These are phyloP conservation scores for Geotrichum fermentans DNA, from an alignment of 1,139 yeast genomes.

Conservation along the genomic window DNA sequence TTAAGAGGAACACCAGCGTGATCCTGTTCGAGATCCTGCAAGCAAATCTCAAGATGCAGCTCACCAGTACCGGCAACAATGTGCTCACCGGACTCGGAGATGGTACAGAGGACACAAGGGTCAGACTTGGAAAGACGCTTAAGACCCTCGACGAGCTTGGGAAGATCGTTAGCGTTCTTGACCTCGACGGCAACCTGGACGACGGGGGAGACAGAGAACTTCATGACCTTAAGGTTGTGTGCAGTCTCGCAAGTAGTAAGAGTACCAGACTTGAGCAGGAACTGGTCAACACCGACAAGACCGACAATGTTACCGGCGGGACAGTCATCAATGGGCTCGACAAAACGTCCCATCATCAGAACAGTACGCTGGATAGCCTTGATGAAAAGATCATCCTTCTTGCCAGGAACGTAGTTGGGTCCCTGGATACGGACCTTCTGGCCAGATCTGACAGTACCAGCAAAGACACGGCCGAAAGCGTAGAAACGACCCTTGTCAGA, in stretches of 20 bases:
- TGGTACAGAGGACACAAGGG: constrained; percentile 90
- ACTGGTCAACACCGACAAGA: constrained; percentile 99
- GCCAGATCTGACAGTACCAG: constrained; percentile 99
- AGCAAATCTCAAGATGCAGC: constrained; percentile 97
- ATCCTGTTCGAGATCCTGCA: constrained; percentile 92
- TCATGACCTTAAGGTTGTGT: constrained; percentile 99
- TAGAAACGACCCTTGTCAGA: constrained; percentile 99
- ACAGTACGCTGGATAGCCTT: constrained; percentile 99
- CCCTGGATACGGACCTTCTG: constrained; percentile 99
- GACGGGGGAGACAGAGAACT: constrained; percentile 99
- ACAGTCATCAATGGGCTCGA: constrained; percentile 98
- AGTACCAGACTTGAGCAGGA: constrained; percentile 98
- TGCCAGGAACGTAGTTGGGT: constrained; percentile 98
- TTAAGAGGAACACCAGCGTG: constrained; percentile 99
- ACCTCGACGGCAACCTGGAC: constrained; percentile 99
- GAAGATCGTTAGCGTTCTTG: constrained; percentile 98
- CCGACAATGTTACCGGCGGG: constrained; percentile 99
- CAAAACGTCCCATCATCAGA: constrained; percentile 98
- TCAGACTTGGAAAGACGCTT: constrained; percentile 99
- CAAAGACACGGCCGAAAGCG: constrained; percentile 99
- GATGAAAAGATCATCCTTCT: constrained; percentile 94
- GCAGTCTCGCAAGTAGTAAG: constrained; percentile 94
- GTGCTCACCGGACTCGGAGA: constrained; percentile 97
- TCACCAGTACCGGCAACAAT: constrained; percentile 99
- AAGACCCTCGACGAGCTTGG: constrained; percentile 99